Conservation (phyloP, 2,329 filamentous ascomycete genomes). For the Alternaria rosae region DNA sequence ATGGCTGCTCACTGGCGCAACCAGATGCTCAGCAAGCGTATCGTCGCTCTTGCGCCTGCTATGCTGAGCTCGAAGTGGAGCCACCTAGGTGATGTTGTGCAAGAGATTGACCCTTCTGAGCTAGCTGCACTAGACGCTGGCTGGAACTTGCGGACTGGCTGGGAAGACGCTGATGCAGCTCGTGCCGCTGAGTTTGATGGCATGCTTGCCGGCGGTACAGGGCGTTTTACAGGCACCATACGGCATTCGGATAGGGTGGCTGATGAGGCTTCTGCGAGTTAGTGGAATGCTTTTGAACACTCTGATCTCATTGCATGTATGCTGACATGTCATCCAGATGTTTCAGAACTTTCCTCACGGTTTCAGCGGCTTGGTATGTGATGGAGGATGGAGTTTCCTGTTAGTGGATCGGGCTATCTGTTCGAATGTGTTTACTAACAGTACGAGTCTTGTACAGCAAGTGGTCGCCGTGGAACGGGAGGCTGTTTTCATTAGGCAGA, state of each 20-base stretch:
- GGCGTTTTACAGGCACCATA: slow-evolving; percentile 49
- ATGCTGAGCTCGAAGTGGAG: slow-evolving; percentile 51
- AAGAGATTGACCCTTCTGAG: slow-evolving; percentile 46
- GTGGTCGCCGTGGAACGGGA: not conserved
- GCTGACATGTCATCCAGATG: not conserved
- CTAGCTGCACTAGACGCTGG: slow-evolving; percentile 41
- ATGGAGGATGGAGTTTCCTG: not conserved
- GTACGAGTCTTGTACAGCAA: not conserved
- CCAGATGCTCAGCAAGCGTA: slow-evolving; percentile 40
- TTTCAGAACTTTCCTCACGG: not conserved
- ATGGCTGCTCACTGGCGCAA: slow-evolving; percentile 15
- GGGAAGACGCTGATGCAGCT: slow-evolving; percentile 42
- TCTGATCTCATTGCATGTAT: not conserved
- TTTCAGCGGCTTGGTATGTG: not conserved
- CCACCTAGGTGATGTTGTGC: slow-evolving; percentile 51
- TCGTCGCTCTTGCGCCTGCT: slow-evolving; percentile 34
- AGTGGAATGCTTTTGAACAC: slow-evolving; percentile 14
- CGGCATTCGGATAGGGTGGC: slow-evolving; percentile 27
- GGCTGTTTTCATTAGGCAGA: not conserved
- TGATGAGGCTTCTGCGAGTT: slow-evolving; percentile 21
- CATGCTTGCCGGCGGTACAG: slow-evolving; percentile 50
- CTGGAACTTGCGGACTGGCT: slow-evolving; percentile 44
- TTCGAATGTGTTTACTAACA: not conserved
- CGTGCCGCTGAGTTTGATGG: slow-evolving; percentile 54
- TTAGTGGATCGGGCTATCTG: not conserved